Conservation (phyloP, 2,329 filamentous ascomycete genomes). For the Cordyceps militaris region DNA sequence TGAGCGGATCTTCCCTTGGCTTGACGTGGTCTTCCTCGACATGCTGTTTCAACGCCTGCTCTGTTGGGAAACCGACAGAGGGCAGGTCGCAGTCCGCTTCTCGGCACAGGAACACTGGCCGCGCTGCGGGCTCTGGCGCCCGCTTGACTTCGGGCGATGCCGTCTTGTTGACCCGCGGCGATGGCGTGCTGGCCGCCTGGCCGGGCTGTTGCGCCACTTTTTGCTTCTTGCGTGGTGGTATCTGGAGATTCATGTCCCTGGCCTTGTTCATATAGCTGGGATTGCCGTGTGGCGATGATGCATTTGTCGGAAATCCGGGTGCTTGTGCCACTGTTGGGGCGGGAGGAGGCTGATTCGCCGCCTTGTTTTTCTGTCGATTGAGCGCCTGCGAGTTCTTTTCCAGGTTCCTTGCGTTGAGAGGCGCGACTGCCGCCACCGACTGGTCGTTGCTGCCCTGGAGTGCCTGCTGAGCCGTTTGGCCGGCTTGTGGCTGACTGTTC, state of each 20-base stretch:
- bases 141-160: slow-evolving; percentile 39
- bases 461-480: slow-evolving; percentile 24
- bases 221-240: slow-evolving; percentile 54
- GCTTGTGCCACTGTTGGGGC: slow-evolving; percentile 52
- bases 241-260: slow-evolving; percentile 47
- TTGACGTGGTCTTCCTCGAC: slow-evolving; percentile 52
- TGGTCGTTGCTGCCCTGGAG: slow-evolving; percentile 19
- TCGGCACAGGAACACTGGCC: slow-evolving; percentile 42
- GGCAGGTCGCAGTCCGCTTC: slow-evolving; percentile 49
- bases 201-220: slow-evolving; percentile 39
- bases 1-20: slow-evolving; percentile 47
- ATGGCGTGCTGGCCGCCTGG: slow-evolving; percentile 34
- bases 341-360: slow-evolving; percentile 40
- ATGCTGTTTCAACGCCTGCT: slow-evolving; percentile 48
- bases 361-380: slow-evolving; percentile 38
- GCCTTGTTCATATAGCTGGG: slow-evolving; percentile 48
- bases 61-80: slow-evolving; percentile 42
- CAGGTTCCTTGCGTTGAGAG: slow-evolving; percentile 41
- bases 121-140: slow-evolving; percentile 28
- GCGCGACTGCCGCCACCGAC: slow-evolving; percentile 20
- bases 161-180: slow-evolving; percentile 42
- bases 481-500: slow-evolving; percentile 23
- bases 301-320: slow-evolving; percentile 46
- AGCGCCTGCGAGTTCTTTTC: slow-evolving; percentile 45
- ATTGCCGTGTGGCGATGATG: slow-evolving; percentile 51